Conservation (phyloP, 2,329 filamentous ascomycete species). For the Aspergillus puulaauensis region DNA sequence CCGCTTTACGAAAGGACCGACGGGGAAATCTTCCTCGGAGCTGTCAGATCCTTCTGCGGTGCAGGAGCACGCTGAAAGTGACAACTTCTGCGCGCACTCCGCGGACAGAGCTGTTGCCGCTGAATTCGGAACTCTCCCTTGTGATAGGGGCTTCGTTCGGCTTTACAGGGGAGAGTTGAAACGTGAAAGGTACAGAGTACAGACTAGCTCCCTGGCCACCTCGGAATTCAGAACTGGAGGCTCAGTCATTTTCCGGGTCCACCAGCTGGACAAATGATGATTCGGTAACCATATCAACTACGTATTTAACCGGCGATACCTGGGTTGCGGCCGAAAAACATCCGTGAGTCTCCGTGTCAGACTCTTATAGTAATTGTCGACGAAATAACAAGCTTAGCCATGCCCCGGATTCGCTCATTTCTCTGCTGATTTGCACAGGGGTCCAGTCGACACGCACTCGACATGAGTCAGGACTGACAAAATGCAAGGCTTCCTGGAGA, state of each 20-base stretch:
- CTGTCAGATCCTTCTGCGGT: slow-evolving; percentile 14
- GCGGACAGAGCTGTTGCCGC: background rate
- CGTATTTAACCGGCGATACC: background rate
- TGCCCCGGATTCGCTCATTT: background rate
- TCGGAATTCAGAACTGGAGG: background rate
- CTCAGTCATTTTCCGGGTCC: slow-evolving; percentile 17
- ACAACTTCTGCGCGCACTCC: slow-evolving; percentile 8
- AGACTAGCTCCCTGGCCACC: background rate
- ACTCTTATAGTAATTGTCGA: background rate
- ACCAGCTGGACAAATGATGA: slow-evolving; percentile 14
- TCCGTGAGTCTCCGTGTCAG: background rate
- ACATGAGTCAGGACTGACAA: background rate
- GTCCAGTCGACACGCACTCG: background rate
- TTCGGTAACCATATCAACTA: slow-evolving; percentile 15
- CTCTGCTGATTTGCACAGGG: slow-evolving; percentile 14
- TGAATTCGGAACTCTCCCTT: background rate
- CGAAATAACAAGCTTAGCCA: background rate
- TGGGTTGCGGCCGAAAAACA: background rate
- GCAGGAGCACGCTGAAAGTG: slow-evolving; percentile 13
- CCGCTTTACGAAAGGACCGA: background rate
- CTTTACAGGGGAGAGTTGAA: background rate
- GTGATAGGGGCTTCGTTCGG: background rate
- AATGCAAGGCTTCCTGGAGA: background rate
- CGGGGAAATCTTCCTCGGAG: background rate
- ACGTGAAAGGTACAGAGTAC: background rate